Percentiles rank a stretch among this genome's conserved stretches.
Conservation (phyloP, 495 filamentous ascomycete genomes). For the Chaetomium cochliodes region DNA sequence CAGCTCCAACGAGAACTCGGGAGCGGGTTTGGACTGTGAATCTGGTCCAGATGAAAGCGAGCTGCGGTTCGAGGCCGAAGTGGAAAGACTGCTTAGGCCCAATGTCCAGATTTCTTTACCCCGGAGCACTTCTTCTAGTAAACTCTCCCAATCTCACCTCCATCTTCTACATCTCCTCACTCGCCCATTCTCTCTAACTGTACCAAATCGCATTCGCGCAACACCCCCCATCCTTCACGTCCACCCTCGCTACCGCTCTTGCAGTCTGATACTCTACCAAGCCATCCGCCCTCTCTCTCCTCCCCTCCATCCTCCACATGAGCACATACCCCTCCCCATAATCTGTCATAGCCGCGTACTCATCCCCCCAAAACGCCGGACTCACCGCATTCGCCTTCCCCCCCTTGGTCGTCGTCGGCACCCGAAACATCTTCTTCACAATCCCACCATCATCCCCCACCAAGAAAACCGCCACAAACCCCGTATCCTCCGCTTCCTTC, state of each 20-base stretch:
- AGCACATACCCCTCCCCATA: slow-evolving; percentile 39
- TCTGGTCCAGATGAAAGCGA: background rate
- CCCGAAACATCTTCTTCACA: slow-evolving; percentile 32
- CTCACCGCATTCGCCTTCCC: slow-evolving; percentile 37
- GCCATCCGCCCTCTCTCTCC: slow-evolving; percentile 16
- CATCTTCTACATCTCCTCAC: too few species aligned
- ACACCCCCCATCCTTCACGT: slow-evolving; percentile 36
- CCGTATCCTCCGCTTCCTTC: slow-evolving; percentile 6
- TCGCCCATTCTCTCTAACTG: background rate
- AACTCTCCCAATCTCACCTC: too few species aligned
- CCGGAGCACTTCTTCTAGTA: too few species aligned
- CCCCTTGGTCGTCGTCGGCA: slow-evolving; percentile 36
- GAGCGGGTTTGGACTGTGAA: background rate
- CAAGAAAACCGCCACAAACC: slow-evolving; percentile 38
- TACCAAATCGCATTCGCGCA: slow-evolving; percentile 43
- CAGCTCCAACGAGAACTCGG: background rate
- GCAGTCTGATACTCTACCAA: slow-evolving; percentile 26
- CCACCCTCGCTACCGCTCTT: slow-evolving; percentile 32
- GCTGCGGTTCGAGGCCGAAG: background rate
- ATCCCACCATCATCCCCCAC: slow-evolving; percentile 32
- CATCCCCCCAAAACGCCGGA: slow-evolving; percentile 37
- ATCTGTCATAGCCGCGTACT: slow-evolving; percentile 18
- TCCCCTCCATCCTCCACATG: slow-evolving; percentile 37
- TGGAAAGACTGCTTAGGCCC: background rate
- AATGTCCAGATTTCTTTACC: too few species aligned